Percentiles rank a stretch among this genome's conserved stretches.
phyloP scores from a whole-genome alignment of 345 rosid genomes.

The Hirschfeldia incana region DNA sequence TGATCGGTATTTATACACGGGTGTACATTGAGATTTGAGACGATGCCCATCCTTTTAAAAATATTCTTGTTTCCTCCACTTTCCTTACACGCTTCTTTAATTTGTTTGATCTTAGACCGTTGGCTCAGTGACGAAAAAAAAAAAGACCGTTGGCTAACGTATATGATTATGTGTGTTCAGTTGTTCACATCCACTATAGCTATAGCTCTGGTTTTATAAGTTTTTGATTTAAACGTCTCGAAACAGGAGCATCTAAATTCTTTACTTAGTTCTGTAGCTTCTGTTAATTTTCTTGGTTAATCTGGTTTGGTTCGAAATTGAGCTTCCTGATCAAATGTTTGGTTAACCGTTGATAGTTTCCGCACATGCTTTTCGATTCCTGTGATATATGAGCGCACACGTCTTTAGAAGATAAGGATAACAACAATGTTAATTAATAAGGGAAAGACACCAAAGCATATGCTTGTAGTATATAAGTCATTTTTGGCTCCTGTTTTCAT shows the following conservation, averaged over 20 bases:
- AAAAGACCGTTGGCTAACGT: too few relatives aligned
- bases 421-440: neutral
- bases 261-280: neutral
- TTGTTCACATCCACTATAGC: too few relatives aligned
- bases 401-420: neutral
- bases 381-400: neutral
- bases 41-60: neutral
- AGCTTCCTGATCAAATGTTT: neutral
- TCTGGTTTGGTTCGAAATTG: neutral
- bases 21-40: neutral
- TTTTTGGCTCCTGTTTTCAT: too few relatives aligned
- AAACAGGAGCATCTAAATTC: neutral
- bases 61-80: neutral
- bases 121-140: too few relatives aligned
- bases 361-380: neutral
- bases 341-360: neutral
- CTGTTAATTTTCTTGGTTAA: neutral
- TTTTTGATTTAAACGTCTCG: neutral
- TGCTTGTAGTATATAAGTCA: too few relatives aligned
- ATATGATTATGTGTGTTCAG: neutral
- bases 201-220: neutral
- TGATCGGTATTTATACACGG: conserved; percentile 6
- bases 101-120: neutral
- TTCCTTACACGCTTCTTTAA: neutral
- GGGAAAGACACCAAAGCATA: neutral